phyloP scores from a whole-genome alignment of 192 early-diverging fungal genomes.

The Dimargaris cristalligena region DNA sequence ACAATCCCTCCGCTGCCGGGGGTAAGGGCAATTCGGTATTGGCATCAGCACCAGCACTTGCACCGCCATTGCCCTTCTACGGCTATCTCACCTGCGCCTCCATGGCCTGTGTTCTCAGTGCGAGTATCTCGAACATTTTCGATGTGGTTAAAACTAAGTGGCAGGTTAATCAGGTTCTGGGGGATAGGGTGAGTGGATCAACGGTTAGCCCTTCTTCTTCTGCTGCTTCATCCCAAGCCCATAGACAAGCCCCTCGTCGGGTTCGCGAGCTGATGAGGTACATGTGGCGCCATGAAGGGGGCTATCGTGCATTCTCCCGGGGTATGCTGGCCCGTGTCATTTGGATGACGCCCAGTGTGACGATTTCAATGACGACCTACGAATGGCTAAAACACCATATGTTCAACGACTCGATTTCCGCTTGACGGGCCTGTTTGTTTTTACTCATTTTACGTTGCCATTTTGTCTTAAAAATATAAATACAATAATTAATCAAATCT shows the following conservation, averaged over 20 bases:
- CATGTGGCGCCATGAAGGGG: slow-evolving; percentile 37
- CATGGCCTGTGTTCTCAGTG: slow-evolving; percentile 36
- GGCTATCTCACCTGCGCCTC: slow-evolving; percentile 42
- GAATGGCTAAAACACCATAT: slow-evolving; percentile 43
- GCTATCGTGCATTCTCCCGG: slow-evolving; percentile 37
- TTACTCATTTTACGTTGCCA: neutral
- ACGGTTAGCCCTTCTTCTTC: neutral
- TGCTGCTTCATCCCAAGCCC: slow-evolving; percentile 11
- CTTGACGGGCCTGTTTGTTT: neutral
- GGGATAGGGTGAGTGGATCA: slow-evolving; percentile 11
- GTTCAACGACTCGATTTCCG: slow-evolving; percentile 4
- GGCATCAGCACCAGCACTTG: too few relatives aligned
- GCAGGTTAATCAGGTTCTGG: slow-evolving; percentile 30
- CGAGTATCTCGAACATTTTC: slow-evolving; percentile 40
- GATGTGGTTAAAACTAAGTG: slow-evolving; percentile 74
- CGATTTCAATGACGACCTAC: slow-evolving; percentile 56
- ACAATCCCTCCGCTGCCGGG: neutral
- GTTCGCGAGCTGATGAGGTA: slow-evolving; percentile 18
- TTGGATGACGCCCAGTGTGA: slow-evolving; percentile 49
- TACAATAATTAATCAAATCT: neutral
- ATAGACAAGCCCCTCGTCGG: slow-evolving; percentile 8
- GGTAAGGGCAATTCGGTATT: too few relatives aligned
- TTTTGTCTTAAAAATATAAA: too few relatives aligned
- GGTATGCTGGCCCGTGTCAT: slow-evolving; percentile 49
- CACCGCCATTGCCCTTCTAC: slow-evolving; percentile 35